These are phyloP conservation scores for Miscanthus lutarioriparius DNA, from an alignment of 176 grass and related monocot species.

Conservation along the genomic window DNA sequence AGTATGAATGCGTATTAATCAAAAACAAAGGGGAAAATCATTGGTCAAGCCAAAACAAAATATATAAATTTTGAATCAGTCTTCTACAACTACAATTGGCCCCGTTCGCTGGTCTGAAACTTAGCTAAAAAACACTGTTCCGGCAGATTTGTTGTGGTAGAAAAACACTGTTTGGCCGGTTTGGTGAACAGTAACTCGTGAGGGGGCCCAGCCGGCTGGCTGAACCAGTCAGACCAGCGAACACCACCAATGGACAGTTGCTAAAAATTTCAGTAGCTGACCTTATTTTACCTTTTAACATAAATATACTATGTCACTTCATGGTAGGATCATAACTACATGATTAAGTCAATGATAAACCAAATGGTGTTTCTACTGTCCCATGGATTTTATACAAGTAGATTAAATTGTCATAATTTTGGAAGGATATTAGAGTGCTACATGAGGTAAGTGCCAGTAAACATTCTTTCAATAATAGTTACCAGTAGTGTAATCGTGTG, in stretches of 20 bases:
- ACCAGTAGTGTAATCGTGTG: slow-evolving; percentile 85
- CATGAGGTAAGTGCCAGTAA: background rate
- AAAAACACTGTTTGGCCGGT: too few relatives aligned
- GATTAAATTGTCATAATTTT: background rate
- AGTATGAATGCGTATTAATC: background rate
- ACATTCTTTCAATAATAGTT: slow-evolving; percentile 1
- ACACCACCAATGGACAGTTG: background rate
- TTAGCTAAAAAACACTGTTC: too few relatives aligned
- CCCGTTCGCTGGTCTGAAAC: too few relatives aligned
- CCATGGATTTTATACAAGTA: background rate
- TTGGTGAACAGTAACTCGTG: too few relatives aligned
- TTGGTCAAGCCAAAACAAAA: background rate
- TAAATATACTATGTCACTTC: background rate
- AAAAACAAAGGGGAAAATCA: background rate
- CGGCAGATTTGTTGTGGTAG: too few relatives aligned
- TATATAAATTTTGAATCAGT: background rate
- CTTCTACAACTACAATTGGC: background rate
- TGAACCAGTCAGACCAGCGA: too few relatives aligned
- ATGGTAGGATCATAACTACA: background rate
- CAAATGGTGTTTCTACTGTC: background rate
- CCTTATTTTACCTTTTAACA: background rate
- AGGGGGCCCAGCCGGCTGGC: too few relatives aligned
- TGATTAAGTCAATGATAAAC: background rate
- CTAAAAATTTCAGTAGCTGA: background rate
- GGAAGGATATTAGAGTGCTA: background rate